These are phyloP conservation scores for Dictyostelium capitatum DNA, from an alignment of 78 protist species.

Conservation along the genomic window DNA sequence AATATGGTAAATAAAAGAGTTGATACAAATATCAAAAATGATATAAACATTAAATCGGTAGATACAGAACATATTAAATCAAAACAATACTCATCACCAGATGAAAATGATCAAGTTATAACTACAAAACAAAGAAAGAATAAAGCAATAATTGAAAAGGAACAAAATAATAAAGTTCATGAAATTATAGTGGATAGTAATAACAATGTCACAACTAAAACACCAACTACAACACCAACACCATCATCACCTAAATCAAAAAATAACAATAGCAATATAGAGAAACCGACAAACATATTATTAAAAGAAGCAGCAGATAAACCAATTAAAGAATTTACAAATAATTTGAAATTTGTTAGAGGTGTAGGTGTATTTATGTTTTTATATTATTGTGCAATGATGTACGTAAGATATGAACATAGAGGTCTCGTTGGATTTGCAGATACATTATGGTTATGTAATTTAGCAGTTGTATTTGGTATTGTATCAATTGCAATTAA, in stretches of 20 bases:
- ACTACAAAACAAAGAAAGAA: slow-evolving; percentile 3
- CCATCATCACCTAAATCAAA: slow-evolving; percentile 13
- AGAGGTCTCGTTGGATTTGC: slow-evolving; percentile 65
- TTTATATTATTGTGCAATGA: slow-evolving; percentile 46
- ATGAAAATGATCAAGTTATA: slow-evolving; percentile 1
- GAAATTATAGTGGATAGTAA: slow-evolving; percentile 1
- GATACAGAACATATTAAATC: background rate
- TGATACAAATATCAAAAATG: background rate
- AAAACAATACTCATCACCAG: slow-evolving; percentile 10
- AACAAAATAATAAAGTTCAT: background rate
- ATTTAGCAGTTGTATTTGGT: slow-evolving; percentile 44
- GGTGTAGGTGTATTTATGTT: slow-evolving; percentile 20
- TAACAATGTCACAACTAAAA: background rate
- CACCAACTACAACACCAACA: slow-evolving; percentile 4
- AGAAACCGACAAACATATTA: background rate
- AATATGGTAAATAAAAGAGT: slow-evolving; percentile 7
- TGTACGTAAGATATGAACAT: slow-evolving; percentile 63
- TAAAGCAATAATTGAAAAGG: slow-evolving; percentile 1
- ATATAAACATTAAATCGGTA: background rate
- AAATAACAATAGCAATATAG: background rate
- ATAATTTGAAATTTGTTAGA: slow-evolving; percentile 4
- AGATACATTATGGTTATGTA: slow-evolving; percentile 69
- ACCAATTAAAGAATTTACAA: background rate
- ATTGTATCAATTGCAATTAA: slow-evolving; percentile 5
- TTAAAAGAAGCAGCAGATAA: background rate